Base-by-base conservation (phyloP, 2,329 filamentous ascomycete genomes). In the Mycogone perniciosa region DNA sequence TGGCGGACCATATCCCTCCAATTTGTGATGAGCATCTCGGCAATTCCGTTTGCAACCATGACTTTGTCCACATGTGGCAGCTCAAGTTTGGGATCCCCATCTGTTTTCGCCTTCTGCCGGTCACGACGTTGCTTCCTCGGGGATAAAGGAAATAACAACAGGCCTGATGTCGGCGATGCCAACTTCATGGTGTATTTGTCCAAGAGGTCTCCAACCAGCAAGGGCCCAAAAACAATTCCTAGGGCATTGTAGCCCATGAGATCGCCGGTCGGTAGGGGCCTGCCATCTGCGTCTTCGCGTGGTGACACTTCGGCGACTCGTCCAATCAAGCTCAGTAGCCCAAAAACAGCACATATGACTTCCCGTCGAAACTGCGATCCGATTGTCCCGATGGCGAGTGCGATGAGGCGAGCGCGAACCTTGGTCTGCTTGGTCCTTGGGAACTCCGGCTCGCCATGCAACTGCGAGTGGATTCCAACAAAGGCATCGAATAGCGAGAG, bases 301-400 rank as follows among this genome's bases (percentile, higher is more conserved):
- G 73, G 72, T 0, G 74, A 66, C 33, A 69, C 72, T 60, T 86
- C 79, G 2, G 81, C 79, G 4, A 74, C 68, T 29, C 77, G 70
- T 2, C 81, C 83, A 50, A 87, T 74, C 35, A 84, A 69, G 47
- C 76, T 81, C 8, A 86, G 68, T 9, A 87, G 69, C 0, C 83
- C 84, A 61, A 87, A 83, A 0, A 87, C 81, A 5, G 81, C 79
- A 54, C 80, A 85, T 40, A 87, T 82, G 4, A 87, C 67, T 43
- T 85, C 80, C 27, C 82, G 72, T 39, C 81, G 76, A 53, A 79
- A 80, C 48, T 75, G 75, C 0, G 81, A 85, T 49, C 72, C 70
- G n/a, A 85, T 67, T 0, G 79, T 79, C 1, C 74, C 73, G 39
- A 87, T 74, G 6, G 81, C 81, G 33, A 86, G 67, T 2, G 83